phyloP scores from a whole-genome alignment of 2,329 filamentous ascomycete species.

The Talaromyces amestolkiae region DNA sequence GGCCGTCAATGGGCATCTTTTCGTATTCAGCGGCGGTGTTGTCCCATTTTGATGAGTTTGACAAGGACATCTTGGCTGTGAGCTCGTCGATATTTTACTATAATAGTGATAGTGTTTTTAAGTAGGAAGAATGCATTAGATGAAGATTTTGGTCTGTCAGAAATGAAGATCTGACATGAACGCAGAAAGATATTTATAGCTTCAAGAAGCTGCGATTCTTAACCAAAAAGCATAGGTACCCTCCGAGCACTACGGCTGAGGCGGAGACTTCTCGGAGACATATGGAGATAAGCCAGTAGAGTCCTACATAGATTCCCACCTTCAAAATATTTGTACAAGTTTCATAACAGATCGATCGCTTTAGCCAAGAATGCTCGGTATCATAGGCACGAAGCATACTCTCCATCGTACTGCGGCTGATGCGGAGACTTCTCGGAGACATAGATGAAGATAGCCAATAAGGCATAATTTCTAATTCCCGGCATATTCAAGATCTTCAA shows the following conservation, averaged over 20 bases:
- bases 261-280: slow-evolving; percentile 5
- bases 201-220: not conserved
- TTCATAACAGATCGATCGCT: no score
- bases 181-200: not conserved
- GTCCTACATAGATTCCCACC: not conserved
- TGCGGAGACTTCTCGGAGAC: slow-evolving; percentile 1
- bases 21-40: slow-evolving; percentile 9
- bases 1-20: not conserved
- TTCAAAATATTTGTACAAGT: no score
- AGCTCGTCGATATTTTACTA: not conserved
- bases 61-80: not conserved
- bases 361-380: no score
- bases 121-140: not conserved
- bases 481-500: no score
- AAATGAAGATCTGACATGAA: not conserved
- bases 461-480: no score
- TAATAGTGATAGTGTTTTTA: not conserved
- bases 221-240: no score
- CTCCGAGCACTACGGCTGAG: not conserved
- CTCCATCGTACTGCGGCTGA: not conserved
- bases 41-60: slow-evolving; percentile 14
- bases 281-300: not conserved
- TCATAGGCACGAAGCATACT: not conserved
- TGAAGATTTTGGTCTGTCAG: not conserved
- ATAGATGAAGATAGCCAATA: not conserved